Base-by-base conservation (phyloP, 768 basidiomycete species). In the Cystobasidium tubakii region DNA sequence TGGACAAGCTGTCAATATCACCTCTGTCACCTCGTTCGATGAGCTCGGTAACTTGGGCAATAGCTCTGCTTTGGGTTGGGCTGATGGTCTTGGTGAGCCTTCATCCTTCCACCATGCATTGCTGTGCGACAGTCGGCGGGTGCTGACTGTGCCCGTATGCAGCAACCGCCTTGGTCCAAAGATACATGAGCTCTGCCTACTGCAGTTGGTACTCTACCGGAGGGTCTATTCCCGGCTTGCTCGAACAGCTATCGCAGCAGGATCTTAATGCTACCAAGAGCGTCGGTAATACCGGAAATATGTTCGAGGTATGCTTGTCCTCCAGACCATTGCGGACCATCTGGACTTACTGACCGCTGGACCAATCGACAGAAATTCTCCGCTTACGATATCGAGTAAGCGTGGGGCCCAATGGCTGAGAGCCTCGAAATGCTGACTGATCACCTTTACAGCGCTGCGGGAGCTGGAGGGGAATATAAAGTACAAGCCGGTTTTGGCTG, bases 131-230 rank as follows among this genome's bases (percentile, higher is more conserved):
- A n/a, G n/a, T n/a, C n/a, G n/a, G n/a, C n/a, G n/a, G n/a, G n/a
- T n/a, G n/a, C n/a, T n/a, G n/a, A n/a, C n/a, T n/a, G n/a, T n/a
- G n/a, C n/a, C n/a, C n/a, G n/a, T n/a, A n/a, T n/a, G n/a, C 33
- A 21, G 83, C 83, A 77, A 85, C 89, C 54, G 87, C 90, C 79
- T 83, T 93, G 74, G 91, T 89, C 9, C 94, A 95, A 79, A 85
- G 94, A 44, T 95, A 93, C 80, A 84, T 90, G 77, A 83, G 88
- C 31, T 89, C 91, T 75, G 87, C 87, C 0, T 85, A 95, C 75
- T 96, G 94, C 81, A 91, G 90, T 77, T 97, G 94, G 93, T 86
- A 88, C 76, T 88, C 90, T 15, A 96, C 92, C 0, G 94, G 94
- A 39, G 94, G 94, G 4, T 87, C 87, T 1, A 89, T 97, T 54